phyloP scores from a whole-genome alignment of 2,329 filamentous ascomycete genomes.

The Colletotrichum neosansevieriae region DNA sequence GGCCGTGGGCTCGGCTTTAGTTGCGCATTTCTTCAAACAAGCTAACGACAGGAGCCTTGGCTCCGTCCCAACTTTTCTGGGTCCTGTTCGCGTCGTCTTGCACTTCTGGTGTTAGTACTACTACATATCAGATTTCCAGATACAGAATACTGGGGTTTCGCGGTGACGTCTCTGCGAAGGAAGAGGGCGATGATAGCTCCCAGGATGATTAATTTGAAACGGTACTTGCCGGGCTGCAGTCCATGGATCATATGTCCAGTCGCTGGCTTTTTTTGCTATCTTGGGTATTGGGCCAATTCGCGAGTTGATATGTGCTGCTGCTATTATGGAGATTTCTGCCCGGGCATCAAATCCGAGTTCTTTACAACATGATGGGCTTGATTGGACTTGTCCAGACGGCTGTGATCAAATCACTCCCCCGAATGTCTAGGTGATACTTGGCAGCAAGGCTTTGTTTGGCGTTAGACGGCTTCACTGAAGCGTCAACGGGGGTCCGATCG shows the following conservation, averaged over 20 bases:
- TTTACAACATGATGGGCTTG: neutral
- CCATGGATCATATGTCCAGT: no score
- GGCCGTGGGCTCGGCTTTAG: no score
- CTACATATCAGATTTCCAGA: neutral
- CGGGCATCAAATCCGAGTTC: neutral
- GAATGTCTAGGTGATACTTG: constrained; percentile 7
- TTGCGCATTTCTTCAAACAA: no score
- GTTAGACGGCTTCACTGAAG: neutral
- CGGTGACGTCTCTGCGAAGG: constrained; percentile 6
- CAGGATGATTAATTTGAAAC: neutral
- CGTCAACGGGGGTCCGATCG: constrained; percentile 2
- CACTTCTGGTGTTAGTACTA: neutral
- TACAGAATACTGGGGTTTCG: constrained; percentile 1
- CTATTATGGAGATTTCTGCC: no score
- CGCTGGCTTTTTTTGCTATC: no score
- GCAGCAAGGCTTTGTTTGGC: neutral
- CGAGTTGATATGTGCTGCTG: no score
- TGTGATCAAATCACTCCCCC: neutral
- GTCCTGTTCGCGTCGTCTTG: constrained; percentile 11
- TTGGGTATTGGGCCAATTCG: no score
- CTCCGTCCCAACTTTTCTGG: no score
- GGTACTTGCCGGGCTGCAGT: no score
- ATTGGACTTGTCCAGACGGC: neutral
- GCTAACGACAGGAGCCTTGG: no score
- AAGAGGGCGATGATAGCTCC: neutral